Evolutionary conservation across 192 early-diverging fungal species (phyloP).

Genomic region (Rhizoclosmatium sp.): DNA sequence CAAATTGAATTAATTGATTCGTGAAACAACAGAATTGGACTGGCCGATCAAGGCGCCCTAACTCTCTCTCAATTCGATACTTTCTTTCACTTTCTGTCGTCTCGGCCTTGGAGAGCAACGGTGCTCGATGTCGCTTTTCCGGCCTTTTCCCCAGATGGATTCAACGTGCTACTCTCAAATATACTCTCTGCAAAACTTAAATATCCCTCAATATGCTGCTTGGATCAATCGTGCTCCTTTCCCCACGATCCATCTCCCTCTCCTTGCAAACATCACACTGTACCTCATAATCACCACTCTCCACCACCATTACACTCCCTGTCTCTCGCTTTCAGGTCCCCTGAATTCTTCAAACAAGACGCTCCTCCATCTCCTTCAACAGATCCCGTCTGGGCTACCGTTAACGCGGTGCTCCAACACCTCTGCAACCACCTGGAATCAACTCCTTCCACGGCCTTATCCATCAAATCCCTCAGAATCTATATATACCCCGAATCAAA

Average conservation of each 20-base stretch:
- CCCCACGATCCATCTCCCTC: not conserved
- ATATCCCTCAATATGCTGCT: not conserved
- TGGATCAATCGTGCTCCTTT: not conserved
- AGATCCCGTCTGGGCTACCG: conserved; percentile 20
- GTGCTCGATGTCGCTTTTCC: conserved; percentile 14
- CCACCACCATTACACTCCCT: conserved; percentile 12
- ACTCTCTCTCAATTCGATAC: not conserved
- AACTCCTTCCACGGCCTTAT: not conserved
- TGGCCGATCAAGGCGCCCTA: not conserved
- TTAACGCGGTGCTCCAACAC: not conserved
- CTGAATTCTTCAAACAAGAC: conserved; percentile 25
- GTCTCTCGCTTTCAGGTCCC: conserved; percentile 11
- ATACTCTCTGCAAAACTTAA: not conserved
- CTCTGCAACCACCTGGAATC: not conserved
- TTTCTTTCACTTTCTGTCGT: not conserved
- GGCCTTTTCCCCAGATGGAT: not conserved
- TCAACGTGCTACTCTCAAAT: not conserved
- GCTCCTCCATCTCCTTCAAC: not conserved
- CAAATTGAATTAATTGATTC: not conserved
- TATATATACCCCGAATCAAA: not conserved
- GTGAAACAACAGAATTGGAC: not conserved
- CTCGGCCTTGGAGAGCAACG: not conserved
- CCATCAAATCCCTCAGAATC: not conserved
- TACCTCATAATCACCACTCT: conserved; percentile 14
- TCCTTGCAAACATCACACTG: not conserved